A percentile compares a stretch with the other conserved stretches of the same genome.
These are phyloP conservation scores for Solanum pinnatisectum DNA, from an alignment of 257 asterid species.

Conservation along the genomic window DNA sequence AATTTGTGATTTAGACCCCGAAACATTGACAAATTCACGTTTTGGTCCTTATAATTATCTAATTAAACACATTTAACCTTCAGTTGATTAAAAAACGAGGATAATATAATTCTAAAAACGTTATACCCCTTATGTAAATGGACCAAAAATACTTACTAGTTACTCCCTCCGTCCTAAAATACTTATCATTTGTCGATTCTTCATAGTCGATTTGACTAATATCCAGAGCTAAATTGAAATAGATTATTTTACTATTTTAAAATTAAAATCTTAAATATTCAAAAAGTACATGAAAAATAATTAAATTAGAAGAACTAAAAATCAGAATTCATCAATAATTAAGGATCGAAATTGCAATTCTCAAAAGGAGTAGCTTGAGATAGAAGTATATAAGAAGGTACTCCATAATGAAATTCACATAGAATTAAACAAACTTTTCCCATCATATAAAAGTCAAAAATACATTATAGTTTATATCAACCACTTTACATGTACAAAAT, in stretches of 20 bases:
- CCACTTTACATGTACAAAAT: constrained; percentile 1
- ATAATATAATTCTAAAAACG: neutral
- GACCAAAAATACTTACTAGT: neutral
- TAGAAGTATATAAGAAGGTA: neutral
- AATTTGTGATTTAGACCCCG: neutral
- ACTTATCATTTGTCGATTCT: neutral
- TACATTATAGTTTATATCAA: constrained; percentile 5
- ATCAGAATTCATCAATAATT: neutral
- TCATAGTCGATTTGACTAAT: neutral
- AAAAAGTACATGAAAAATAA: too few species aligned
- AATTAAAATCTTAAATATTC: neutral
- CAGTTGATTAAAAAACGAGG: neutral
- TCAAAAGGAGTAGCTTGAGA: neutral
- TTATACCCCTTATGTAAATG: neutral
- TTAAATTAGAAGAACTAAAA: neutral
- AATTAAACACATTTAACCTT: neutral
- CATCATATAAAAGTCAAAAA: neutral
- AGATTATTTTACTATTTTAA: too few species aligned
- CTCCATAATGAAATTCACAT: constrained; percentile 33
- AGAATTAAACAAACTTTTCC: constrained; percentile 9
- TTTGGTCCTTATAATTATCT: neutral
- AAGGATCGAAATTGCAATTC: neutral
- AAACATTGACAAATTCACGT: neutral
- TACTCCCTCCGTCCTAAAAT: neutral
- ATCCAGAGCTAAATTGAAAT: too few species aligned